phyloP scores from a whole-genome alignment of 169 alveolate species.

The Miamiensis avidus region DNA sequence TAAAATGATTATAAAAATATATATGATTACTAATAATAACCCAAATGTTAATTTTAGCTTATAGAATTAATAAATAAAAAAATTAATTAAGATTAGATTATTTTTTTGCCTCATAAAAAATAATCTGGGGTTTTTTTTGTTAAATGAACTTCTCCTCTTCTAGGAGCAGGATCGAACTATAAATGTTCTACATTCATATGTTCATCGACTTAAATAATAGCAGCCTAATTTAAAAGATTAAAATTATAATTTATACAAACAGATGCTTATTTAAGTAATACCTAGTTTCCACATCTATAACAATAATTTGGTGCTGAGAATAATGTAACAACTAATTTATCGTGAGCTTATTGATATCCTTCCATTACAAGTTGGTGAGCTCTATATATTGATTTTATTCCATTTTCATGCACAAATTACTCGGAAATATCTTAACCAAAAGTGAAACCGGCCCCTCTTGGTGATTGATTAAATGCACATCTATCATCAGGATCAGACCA shows the following conservation, averaged over 20 bases:
- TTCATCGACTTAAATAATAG: constrained; percentile 96
- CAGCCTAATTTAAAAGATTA: constrained; percentile 68
- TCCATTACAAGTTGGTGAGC: constrained; percentile 88
- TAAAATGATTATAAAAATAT: too few species aligned
- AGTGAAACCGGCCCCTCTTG: constrained; percentile 88
- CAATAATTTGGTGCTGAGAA: constrained; percentile 99
- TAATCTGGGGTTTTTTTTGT: constrained; percentile 75
- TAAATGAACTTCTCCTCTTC: constrained; percentile 67
- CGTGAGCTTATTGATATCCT: constrained; percentile 87
- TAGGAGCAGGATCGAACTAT: constrained; percentile 90
- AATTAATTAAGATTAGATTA: not conserved
- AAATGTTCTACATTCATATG: constrained; percentile 86
- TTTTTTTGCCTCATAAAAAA: constrained; percentile 47
- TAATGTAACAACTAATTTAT: constrained; percentile 94
- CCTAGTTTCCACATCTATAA: constrained; percentile 98
- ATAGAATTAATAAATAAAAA: too few species aligned
- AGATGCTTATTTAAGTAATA: not conserved
- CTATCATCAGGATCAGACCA: constrained; percentile 89
- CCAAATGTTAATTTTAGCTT: too few species aligned
- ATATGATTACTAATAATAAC: too few species aligned
- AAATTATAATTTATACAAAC: too few species aligned
- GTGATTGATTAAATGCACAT: constrained; percentile 78
- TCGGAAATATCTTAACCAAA: constrained; percentile 84
- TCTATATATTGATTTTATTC: constrained; percentile 71
- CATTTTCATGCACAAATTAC: constrained; percentile 73